Percentiles rank a stretch among this genome's conserved stretches.
Evolutionary conservation across 2,329 filamentous ascomycete genomes (phyloP).

Genomic region (Aspergillus fumigatus): DNA sequence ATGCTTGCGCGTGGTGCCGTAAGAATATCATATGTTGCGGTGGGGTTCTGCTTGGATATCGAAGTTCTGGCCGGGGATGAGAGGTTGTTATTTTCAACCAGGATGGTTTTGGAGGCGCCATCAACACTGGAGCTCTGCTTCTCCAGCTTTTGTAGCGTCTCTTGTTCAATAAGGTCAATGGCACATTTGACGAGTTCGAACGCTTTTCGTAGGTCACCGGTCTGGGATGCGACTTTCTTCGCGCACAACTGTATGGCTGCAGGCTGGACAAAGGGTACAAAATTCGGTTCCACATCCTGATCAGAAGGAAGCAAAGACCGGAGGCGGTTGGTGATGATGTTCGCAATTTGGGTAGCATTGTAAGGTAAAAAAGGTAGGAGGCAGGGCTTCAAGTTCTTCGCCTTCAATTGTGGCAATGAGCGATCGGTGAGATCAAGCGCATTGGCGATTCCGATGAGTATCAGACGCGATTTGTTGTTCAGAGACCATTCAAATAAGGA

Average conservation of each 20-base stretch:
- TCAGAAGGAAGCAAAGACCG: constrained; percentile 61
- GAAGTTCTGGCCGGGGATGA: constrained; percentile 46
- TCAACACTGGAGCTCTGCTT: constrained; percentile 52
- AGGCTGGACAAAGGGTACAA: constrained; percentile 85
- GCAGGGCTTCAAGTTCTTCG: constrained; percentile 83
- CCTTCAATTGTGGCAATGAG: constrained; percentile 87
- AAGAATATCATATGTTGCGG: constrained; percentile 60
- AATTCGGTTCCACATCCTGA: constrained; percentile 46
- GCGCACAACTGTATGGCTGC: constrained; percentile 91
- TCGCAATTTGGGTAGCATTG: constrained; percentile 78
- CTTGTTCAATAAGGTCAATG: constrained; percentile 81
- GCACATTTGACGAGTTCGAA: constrained; percentile 91
- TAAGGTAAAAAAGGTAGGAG: constrained; percentile 92
- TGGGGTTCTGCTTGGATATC: constrained; percentile 36
- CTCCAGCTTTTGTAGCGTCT: constrained; percentile 70
- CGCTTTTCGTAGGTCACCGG: constrained; percentile 87
- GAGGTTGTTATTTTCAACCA: constrained; percentile 77
- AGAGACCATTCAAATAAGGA: constrained; percentile 96
- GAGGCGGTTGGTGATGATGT: constrained; percentile 79
- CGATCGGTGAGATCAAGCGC: constrained; percentile 93
- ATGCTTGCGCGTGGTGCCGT: constrained; percentile 87
- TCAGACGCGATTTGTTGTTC: constrained; percentile 69
- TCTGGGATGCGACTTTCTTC: constrained; percentile 90
- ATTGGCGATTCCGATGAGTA: constrained; percentile 91
- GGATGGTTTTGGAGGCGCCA: constrained; percentile 68